A percentile compares a stretch with the other conserved stretches of the same genome.
Evolutionary conservation across 768 basidiomycete genomes (phyloP).

Genomic region (Tricholoma saponaceum): DNA sequence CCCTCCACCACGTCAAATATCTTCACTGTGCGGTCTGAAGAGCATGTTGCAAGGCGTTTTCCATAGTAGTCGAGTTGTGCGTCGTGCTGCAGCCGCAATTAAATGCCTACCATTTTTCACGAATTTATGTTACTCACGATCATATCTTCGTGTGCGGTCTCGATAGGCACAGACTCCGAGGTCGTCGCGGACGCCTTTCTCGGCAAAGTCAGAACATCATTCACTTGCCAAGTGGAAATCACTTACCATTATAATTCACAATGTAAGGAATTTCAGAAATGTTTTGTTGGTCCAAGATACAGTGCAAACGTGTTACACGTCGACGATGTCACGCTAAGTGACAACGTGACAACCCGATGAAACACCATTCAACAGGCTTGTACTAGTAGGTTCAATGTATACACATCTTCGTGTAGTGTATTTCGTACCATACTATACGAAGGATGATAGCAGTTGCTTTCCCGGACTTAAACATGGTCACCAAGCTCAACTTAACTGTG

Average conservation of each 20-base stretch:
- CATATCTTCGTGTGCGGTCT: conserved; percentile 98
- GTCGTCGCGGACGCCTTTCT: conserved; percentile 46
- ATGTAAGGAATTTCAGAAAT: not conserved
- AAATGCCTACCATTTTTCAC: not conserved
- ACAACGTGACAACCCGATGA: not conserved
- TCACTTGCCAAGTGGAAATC: not conserved
- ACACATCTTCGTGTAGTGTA: too few relatives aligned
- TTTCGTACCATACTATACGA: too few relatives aligned
- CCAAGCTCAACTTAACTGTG: too few relatives aligned
- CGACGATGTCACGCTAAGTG: not conserved
- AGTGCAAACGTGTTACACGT: not conserved
- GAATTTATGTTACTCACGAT: conserved; percentile 60
- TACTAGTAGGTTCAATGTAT: too few relatives aligned
- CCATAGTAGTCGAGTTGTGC: conserved; percentile 98
- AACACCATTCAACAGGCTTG: too few relatives aligned
- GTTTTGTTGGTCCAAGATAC: not conserved
- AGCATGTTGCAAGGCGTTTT: conserved; percentile 94
- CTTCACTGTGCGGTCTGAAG: conserved; percentile 91
- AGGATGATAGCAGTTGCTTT: too few relatives aligned
- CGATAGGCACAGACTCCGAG: conserved; percentile 77
- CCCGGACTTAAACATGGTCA: too few relatives aligned
- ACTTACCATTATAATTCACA: conserved; percentile 3
- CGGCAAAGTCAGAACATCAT: not conserved
- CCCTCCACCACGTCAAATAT: conserved; percentile 94
- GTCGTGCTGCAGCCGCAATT: conserved; percentile 67